These are phyloP conservation scores for Pichia sp. DNA, from an alignment of 1,139 yeast species.

Conservation along the genomic window DNA sequence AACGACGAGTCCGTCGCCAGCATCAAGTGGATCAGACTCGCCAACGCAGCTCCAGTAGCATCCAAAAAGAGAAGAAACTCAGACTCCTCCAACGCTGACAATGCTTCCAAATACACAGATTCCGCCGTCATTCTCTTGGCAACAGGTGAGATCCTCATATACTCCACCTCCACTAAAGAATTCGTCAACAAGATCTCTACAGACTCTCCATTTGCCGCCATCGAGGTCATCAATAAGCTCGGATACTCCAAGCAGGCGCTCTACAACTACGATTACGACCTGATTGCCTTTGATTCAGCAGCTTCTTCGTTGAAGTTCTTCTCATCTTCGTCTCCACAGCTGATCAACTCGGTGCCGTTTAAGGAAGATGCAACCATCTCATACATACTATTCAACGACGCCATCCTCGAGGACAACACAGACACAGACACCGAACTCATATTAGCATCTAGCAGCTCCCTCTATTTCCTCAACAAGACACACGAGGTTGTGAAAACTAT, in stretches of 20 bases:
- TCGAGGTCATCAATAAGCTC: conserved; percentile 11
- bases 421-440: conserved; percentile 12
- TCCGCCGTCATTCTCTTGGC: conserved; percentile 40
- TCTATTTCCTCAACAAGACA: conserved; percentile 21
- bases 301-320: conserved; percentile 27
- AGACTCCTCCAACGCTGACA: background rate
- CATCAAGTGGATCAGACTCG: conserved; percentile 28
- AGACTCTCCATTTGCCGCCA: conserved; percentile 26
- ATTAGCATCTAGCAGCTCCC: conserved; percentile 24
- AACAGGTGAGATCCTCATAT: conserved; percentile 40
- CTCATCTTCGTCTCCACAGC: conserved; percentile 21
- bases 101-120: conserved; percentile 13
- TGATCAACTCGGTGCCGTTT: conserved; percentile 23
- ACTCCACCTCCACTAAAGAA: conserved; percentile 42
- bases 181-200: conserved; percentile 36
- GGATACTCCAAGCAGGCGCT: conserved; percentile 7
- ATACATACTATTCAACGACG: conserved; percentile 16
- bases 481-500: conserved; percentile 12
- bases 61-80: conserved; percentile 9
- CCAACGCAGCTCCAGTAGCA: background rate
- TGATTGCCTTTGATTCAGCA: conserved; percentile 22
- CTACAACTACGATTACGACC: conserved; percentile 10
- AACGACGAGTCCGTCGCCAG: conserved; percentile 29
- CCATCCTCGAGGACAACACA: conserved; percentile 1
- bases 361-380: conserved; percentile 23